phyloP scores from a whole-genome alignment of 306 rosid genomes.

The Fragaria vesca region DNA sequence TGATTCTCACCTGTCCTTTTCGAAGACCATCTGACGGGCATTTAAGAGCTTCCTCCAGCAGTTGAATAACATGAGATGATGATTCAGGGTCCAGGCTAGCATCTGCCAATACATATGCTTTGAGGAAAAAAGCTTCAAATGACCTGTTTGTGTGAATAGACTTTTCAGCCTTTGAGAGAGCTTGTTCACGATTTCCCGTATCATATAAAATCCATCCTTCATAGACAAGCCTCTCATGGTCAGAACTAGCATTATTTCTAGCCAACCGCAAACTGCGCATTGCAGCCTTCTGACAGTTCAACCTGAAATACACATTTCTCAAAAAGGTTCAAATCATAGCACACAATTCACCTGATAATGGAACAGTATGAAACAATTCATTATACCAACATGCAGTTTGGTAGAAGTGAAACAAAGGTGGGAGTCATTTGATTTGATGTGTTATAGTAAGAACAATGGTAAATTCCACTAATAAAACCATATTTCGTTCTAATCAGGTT shows the following conservation, averaged over 20 bases:
- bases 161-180: conserved; percentile 55
- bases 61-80: conserved; percentile 55
- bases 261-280: conserved; percentile 73
- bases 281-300: conserved; percentile 86
- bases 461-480: neutral
- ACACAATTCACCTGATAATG: neutral
- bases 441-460: neutral
- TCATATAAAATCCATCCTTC: conserved; percentile 94
- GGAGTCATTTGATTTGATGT: neutral
- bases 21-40: conserved; percentile 92
- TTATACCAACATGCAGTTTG: neutral
- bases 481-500: neutral
- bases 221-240: conserved; percentile 73
- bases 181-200: conserved; percentile 69
- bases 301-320: conserved; percentile 36
- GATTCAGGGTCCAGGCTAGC: conserved; percentile 56
- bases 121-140: conserved; percentile 80
- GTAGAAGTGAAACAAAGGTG: neutral
- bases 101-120: conserved; percentile 77
- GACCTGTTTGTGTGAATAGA: conserved; percentile 67
- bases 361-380: neutral
- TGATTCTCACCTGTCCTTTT: conserved; percentile 74
- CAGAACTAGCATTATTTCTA: conserved; percentile 61
- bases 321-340: neutral
- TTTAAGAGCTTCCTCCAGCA: conserved; percentile 73